These are phyloP conservation scores for Cucumis melo DNA, from an alignment of 306 rosid species.

Conservation along the genomic window DNA sequence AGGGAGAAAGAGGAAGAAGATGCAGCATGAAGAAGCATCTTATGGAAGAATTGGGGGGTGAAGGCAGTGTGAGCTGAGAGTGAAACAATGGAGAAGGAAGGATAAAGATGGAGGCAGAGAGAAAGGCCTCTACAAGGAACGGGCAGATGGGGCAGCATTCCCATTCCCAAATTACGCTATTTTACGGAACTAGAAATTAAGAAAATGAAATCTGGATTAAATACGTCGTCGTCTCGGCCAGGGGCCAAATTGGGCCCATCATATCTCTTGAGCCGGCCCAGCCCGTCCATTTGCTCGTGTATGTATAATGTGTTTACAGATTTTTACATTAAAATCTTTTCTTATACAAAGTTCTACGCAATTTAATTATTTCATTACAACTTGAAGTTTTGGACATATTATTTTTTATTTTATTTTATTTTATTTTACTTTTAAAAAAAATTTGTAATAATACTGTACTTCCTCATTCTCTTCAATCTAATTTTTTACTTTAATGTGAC, in stretches of 20 bases:
- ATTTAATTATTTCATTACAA: no score
- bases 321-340: no score
- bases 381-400: no score
- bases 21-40: slow-evolving; percentile 25
- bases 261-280: neutral
- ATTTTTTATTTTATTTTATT: no score
- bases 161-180: neutral
- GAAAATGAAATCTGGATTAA: neutral
- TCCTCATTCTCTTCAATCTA: no score
- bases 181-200: neutral
- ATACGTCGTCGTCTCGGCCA: neutral
- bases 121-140: neutral
- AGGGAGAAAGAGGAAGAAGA: neutral
- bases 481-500: no score
- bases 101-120: neutral
- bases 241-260: neutral
- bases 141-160: slow-evolving; percentile 1
- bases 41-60: slow-evolving; percentile 13
- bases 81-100: slow-evolving; percentile 2
- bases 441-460: no score
- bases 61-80: slow-evolving; percentile 10
- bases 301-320: no score
- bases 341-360: no score
- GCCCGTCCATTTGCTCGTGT: neutral
- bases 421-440: no score